Conservation (phyloP, 1,284 basidiomycete genomes). For the Sphaerobolus stellatus region DNA sequence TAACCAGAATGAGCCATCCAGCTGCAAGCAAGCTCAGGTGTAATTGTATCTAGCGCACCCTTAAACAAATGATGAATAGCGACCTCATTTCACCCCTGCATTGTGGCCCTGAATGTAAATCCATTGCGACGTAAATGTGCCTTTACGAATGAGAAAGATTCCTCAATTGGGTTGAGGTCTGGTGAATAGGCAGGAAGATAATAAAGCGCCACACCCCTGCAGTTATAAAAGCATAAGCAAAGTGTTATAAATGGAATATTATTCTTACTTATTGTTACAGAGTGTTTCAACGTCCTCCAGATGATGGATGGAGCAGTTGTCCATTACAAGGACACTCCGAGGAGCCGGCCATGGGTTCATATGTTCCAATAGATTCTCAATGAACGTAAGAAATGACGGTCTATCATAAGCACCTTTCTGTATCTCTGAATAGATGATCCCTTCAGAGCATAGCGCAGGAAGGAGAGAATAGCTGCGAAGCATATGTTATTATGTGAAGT, state of each 20-base stretch:
- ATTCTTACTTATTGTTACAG: constrained; percentile 24
- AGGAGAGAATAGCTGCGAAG: constrained; percentile 33
- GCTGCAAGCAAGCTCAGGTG: neutral
- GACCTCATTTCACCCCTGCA: neutral
- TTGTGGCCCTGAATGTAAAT: constrained; percentile 1
- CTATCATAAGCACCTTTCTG: constrained; percentile 28
- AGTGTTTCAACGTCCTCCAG: constrained; percentile 20
- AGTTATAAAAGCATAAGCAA: neutral
- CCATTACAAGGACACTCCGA: constrained; percentile 34
- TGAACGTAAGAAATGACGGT: constrained; percentile 25
- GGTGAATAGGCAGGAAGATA: constrained; percentile 38
- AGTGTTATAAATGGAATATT: constrained; percentile 1
- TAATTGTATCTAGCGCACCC: constrained; percentile 1
- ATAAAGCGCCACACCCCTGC: constrained; percentile 22
- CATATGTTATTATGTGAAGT: constrained; percentile 7
- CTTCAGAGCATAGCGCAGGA: constrained; percentile 31
- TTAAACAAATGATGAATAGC: neutral
- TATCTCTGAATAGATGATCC: constrained; percentile 24
- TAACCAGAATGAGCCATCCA: neutral
- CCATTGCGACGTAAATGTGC: constrained; percentile 13
- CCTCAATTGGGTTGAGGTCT: constrained; percentile 34
- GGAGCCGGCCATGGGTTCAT: constrained; percentile 31
- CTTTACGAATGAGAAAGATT: constrained; percentile 29
- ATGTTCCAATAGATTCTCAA: constrained; percentile 27
- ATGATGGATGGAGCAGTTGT: constrained; percentile 35